A percentile compares a stretch with the other conserved stretches of the same genome.
phyloP scores from a whole-genome alignment of 2,329 filamentous ascomycete species.

The Hymenoscyphus linearis region DNA sequence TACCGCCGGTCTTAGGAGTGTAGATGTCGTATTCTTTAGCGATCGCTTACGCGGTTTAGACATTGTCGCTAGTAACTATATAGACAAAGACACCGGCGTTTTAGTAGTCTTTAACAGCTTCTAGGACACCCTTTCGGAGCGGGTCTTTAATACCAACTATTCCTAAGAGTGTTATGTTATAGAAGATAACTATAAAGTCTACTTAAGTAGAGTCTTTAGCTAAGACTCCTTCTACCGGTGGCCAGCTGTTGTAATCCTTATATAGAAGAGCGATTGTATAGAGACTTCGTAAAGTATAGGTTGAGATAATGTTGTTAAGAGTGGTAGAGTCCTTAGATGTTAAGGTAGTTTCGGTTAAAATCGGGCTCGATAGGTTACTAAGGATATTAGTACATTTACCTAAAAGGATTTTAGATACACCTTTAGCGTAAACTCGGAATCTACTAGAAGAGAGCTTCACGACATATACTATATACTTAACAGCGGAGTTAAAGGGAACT shows the following conservation, averaged over 20 bases:
- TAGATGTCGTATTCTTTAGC: slow-evolving; percentile 64
- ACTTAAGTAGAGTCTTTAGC: slow-evolving; percentile 61
- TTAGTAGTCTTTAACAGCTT: slow-evolving; percentile 62
- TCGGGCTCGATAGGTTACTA: slow-evolving; percentile 51
- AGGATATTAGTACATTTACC: slow-evolving; percentile 45
- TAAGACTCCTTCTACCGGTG: slow-evolving; percentile 50
- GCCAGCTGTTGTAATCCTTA: slow-evolving; percentile 65
- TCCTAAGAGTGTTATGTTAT: slow-evolving; percentile 69
- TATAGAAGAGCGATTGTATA: slow-evolving; percentile 70
- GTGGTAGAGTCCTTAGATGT: slow-evolving; percentile 40
- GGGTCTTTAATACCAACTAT: slow-evolving; percentile 73
- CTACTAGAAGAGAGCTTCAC: slow-evolving; percentile 43
- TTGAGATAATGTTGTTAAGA: slow-evolving; percentile 60
- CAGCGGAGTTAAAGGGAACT: slow-evolving; percentile 35
- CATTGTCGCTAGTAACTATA: slow-evolving; percentile 71
- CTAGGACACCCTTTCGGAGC: slow-evolving; percentile 61
- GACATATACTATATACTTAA: slow-evolving; percentile 66
- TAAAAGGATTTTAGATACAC: slow-evolving; percentile 48
- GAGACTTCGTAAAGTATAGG: too few relatives aligned
- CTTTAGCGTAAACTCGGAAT: slow-evolving; percentile 46
- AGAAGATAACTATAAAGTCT: slow-evolving; percentile 63
- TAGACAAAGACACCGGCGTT: slow-evolving; percentile 65
- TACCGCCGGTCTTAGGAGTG: slow-evolving; percentile 44
- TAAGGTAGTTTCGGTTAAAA: too few relatives aligned
- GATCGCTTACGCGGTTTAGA: slow-evolving; percentile 68